Evolutionary conservation across 225 moss, liverwort and hornwort genomes (phyloP), one percentile per base, ranked within the genome.

Genomic region (Anthoceros angustus): DNA sequence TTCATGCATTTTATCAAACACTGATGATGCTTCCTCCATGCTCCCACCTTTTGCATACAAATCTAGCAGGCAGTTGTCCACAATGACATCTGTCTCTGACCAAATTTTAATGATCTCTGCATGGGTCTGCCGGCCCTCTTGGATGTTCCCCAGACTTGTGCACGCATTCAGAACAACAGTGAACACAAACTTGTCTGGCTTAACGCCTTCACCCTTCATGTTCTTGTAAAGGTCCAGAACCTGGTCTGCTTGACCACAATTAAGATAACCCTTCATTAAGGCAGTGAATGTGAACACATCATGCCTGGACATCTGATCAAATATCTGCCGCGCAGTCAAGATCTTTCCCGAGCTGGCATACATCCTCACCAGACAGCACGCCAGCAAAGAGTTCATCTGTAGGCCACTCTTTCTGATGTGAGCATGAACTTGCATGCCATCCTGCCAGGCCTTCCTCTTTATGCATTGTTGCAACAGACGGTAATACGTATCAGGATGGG

Each of bases 1-100:
- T 25, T 45, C 46, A 5, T 42, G 25, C 67, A 67, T 42, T 45
- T 67, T 43, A 42, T 67, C 67, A 45, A 48, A 67, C 8, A 67
- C 67, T 42, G 14, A 26, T 14, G 43, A 7, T 43, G 67, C 67
- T 11, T 67, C 67, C n/a, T 45, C 55, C 55, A 55, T 55, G 55
- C 55, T 55, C n/a, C 55, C 55, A 55, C 55, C 18, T 55, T 55
- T 55, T 23, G 55, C 55, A 55, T 55, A 55, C n/a, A 55, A 55
- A 55, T 55, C 55, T 55, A 55, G 55, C 55, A 55, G 55, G 23
- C 55, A 55, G n/a, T 55, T 55, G 14, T 55, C 55, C 55, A 55
- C 55, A 55, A 55, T 18, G 15, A 67, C n/a, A 38, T 65, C 64
- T 18, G 38, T 40, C 42, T 41, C 41, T 40, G 42, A 12, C 42